Conservation (phyloP, 73 alveolate species). For the Tetrahymena borealis region DNA sequence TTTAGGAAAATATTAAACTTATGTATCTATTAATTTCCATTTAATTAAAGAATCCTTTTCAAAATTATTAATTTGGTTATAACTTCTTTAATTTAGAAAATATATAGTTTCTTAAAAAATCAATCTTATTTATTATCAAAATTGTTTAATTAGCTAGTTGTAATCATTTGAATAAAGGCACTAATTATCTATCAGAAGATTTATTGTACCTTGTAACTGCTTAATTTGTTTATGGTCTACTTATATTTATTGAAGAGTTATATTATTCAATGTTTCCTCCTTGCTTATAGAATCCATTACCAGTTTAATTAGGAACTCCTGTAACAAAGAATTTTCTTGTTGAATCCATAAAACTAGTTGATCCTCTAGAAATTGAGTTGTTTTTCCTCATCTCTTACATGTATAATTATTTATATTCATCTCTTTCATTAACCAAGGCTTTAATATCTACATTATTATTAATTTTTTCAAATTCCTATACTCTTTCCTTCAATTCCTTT, state of each 20-base stretch:
- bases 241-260: not conserved
- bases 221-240: not conserved
- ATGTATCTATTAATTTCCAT: too few relatives aligned
- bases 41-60: too few relatives aligned
- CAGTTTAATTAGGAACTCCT: not conserved
- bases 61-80: too few relatives aligned
- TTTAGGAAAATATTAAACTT: too few relatives aligned
- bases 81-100: too few relatives aligned
- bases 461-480: not conserved
- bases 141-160: not conserved
- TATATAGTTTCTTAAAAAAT: too few relatives aligned
- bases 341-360: not conserved
- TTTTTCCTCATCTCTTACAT: not conserved
- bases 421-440: not conserved
- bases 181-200: not conserved
- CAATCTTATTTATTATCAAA: too few relatives aligned
- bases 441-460: not conserved
- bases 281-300: not conserved
- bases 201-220: not conserved
- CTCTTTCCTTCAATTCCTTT: not conserved
- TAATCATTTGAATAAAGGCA: not conserved
- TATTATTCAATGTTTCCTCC: not conserved
- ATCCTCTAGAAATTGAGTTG: not conserved
- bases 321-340: not conserved
- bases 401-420: not conserved